Conservation (phyloP, 2,329 filamentous ascomycete genomes). For the Pyrenochaeta sp. region DNA sequence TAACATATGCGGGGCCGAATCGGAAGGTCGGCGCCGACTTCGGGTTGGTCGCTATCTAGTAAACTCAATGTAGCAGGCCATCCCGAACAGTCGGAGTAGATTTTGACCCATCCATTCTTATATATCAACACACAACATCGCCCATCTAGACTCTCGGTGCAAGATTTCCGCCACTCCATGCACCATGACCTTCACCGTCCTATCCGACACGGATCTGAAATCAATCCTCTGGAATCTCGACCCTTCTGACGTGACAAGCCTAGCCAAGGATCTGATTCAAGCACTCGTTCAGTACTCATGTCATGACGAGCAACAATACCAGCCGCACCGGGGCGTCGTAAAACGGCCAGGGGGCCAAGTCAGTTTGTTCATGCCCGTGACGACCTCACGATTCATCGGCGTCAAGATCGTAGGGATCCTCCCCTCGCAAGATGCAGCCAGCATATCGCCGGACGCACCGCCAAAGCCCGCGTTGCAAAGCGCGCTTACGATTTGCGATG, state of each 20-base stretch:
- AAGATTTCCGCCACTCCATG: not conserved
- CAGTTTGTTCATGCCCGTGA: constrained; percentile 79
- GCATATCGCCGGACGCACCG: constrained; percentile 21
- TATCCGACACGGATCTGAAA: constrained; percentile 34
- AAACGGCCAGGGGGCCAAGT: constrained; percentile 56
- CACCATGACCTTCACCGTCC: constrained; percentile 21
- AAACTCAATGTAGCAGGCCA: too few species aligned
- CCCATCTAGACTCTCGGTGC: too few species aligned
- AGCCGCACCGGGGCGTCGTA: constrained; percentile 54
- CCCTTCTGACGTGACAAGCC: constrained; percentile 1
- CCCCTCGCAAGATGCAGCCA: constrained; percentile 20
- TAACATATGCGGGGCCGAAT: too few species aligned
- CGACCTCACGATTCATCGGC: constrained; percentile 68
- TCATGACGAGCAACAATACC: constrained; percentile 44
- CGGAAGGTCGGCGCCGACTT: too few species aligned
- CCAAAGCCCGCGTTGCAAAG: constrained; percentile 61
- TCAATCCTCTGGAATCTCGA: constrained; percentile 47
- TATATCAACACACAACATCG: too few species aligned
- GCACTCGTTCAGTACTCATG: constrained; percentile 43
- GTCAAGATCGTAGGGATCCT: constrained; percentile 74
- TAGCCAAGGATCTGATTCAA: constrained; percentile 6
- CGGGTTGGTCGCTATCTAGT: too few species aligned
- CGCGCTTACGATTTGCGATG: constrained; percentile 67
- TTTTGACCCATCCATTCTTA: too few species aligned
- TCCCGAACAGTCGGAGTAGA: too few species aligned